These are phyloP conservation scores for Salix viminalis DNA, from an alignment of 345 rosid genomes.

Conservation along the genomic window DNA sequence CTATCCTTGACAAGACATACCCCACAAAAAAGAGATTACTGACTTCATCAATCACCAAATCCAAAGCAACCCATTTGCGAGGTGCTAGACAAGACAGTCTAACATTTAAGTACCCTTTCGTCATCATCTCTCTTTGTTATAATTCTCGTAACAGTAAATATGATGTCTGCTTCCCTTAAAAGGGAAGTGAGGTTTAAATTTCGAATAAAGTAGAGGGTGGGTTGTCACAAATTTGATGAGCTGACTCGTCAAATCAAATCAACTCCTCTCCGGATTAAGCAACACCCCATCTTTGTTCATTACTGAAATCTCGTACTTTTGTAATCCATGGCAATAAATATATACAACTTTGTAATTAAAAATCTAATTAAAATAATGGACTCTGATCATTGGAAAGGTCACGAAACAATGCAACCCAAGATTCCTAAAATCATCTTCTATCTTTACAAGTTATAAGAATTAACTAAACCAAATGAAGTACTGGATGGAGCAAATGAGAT, in stretches of 20 bases:
- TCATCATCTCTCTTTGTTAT: not conserved
- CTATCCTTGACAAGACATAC: not conserved
- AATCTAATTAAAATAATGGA: conserved; percentile 4
- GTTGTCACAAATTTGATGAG: not conserved
- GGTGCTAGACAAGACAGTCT: conserved; percentile 6
- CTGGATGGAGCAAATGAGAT: conserved; percentile 17
- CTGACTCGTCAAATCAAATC: not conserved
- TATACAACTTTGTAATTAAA: not conserved
- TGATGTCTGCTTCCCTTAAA: conserved; percentile 24
- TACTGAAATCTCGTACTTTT: no score
- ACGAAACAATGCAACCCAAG: conserved; percentile 6
- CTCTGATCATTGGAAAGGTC: conserved; percentile 24
- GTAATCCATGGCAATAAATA: not conserved
- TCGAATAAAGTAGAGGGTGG: not conserved
- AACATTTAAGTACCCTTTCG: conserved; percentile 12
- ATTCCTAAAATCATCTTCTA: not conserved
- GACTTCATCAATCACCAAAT: conserved; percentile 33
- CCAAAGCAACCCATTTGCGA: conserved; percentile 20
- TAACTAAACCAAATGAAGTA: not conserved
- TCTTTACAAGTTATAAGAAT: not conserved
- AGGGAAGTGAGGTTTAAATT: conserved; percentile 28
- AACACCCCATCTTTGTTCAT: not conserved
- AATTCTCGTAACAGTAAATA: not conserved
- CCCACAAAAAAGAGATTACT: conserved; percentile 26
- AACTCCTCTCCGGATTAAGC: not conserved